These are phyloP conservation scores for Boletellus sp. DNA, from an alignment of 768 basidiomycete species.

Conservation along the genomic window DNA sequence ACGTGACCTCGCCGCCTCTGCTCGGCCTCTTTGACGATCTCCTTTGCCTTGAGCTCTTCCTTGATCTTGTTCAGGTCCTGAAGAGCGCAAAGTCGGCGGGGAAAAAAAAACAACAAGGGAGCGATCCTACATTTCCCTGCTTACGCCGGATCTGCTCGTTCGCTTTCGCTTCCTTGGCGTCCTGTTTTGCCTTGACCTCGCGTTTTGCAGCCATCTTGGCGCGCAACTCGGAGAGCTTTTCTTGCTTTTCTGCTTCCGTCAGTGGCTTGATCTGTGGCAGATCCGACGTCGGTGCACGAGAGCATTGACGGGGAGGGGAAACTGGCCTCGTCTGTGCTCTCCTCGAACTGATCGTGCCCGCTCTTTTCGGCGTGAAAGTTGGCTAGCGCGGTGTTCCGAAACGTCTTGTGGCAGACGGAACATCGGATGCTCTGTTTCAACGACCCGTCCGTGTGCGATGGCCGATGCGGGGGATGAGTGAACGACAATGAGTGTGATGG, in stretches of 20 bases:
- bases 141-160: constrained; percentile 84
- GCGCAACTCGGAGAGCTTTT: constrained; percentile 74
- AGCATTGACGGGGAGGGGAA: background rate
- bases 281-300: no score
- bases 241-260: constrained; percentile 89
- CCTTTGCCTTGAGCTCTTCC: constrained; percentile 75
- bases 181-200: constrained; percentile 63
- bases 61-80: constrained; percentile 70
- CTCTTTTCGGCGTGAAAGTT: constrained; percentile 94
- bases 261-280: constrained; percentile 78
- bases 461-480: no score
- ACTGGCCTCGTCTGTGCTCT: constrained; percentile 85
- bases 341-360: constrained; percentile 94
- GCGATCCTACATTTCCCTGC: constrained; percentile 58
- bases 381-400: constrained; percentile 81
- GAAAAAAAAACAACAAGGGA: no score
- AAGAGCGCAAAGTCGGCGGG: background rate
- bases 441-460: no score
- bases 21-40: constrained; percentile 80
- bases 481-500: no score
- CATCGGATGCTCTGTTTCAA: constrained; percentile 72
- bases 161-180: constrained; percentile 65
- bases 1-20: constrained; percentile 68
- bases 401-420: constrained; percentile 78
- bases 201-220: constrained; percentile 81